Base-by-base conservation (phyloP, 2,329 filamentous ascomycete genomes). In the Didymella glomerata region DNA sequence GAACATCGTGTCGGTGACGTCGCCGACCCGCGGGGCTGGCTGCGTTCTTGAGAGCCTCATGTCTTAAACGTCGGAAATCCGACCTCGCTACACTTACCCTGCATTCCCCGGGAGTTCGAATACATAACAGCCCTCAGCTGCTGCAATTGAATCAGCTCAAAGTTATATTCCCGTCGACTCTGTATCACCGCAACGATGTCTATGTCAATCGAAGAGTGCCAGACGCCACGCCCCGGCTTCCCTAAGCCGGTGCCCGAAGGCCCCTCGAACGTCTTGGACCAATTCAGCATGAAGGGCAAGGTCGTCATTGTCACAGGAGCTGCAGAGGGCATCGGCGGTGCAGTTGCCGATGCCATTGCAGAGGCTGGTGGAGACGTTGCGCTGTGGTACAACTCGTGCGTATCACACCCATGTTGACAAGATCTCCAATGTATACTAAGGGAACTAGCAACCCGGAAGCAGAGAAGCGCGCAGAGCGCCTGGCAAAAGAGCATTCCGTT, bases 401-500 rank as follows among this genome's bases (percentile, higher is more conserved):
- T 48, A 63, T 46, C 3, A 11, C 11, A 13, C 22, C 22, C 3
- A 13, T 13, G 16, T 11, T 13, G 7, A 48, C 24, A n/a, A 28
- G 8, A 38, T 27, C 5, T 36, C n/a, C 38, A 38, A n/a, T 8
- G 34, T 3, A 6, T 18, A 16, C 50, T 46, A 9, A 49, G n/a
- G 2, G 3, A 5, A 5, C 1, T 14, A 83, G 85, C 32, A 79
- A 83, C 11, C 78, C 84, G 53, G 85, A 84, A 32, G 86, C 84
- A 52, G 81, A 86, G 74, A 83, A 85, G 77, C 87, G 88, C 76
- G 79, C 85, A 51, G 79, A 84, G 70, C 82, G 84, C 61, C 80
- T 89, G n/a, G 46, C 74, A 11, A 79, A 84, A 61, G 78, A 78
- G 53, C 87, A 86, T 77, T 83, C 83, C 56, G 78, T 88, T 73